Evolutionary conservation across 208 protist species (phyloP), one percentile per base, ranked within the genome.

Genomic region (Wallacemonas sp.): DNA sequence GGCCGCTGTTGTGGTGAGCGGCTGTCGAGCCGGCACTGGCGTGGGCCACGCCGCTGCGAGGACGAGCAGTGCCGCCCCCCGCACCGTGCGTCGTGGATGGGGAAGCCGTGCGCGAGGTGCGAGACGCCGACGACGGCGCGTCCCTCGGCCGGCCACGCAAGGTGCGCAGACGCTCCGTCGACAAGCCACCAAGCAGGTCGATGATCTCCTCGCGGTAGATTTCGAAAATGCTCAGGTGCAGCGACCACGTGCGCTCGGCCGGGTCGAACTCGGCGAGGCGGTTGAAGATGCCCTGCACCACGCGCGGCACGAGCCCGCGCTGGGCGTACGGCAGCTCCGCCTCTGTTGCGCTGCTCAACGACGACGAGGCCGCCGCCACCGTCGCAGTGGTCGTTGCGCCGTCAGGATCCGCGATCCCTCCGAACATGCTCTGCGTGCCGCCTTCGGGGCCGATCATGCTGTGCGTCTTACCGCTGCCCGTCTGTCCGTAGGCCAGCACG

Each of bases 151-250:
- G 38, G 20, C 14, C 65, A 8, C 52, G 26, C 52, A 59, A 10
- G 16, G 31, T n/a, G 3, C 52, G 52, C 28, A 32, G 5, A 25
- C 49, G 28, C 28, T 49, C 23, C 10, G 45, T 29, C 36, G 70
- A 22, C 11, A 71, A 2, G 3, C 18, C 55, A 41, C 46, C 61
- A 22, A 92, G 72, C 3, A 92, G 67, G 49, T 92, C 86, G 28
- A 79, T 52, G 44, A 92, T 80, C 22, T 80, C 72, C 44, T 92
- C 82, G 32, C 67, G 77, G 74, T 92, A 92, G 39, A 92, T 89
- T 64, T 92, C 86, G 52, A 86, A 74, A 54, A 81, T 69, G 28
- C 77, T 70, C 0, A 75, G 31, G 7, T 23, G 41, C 2, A 89
- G 44, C 8, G 28, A 63, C 76, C 72, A 84, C 22, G 66, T 71